Conservation (phyloP, 352 stramenopile genomes). For the Plasmopara muralis region DNA sequence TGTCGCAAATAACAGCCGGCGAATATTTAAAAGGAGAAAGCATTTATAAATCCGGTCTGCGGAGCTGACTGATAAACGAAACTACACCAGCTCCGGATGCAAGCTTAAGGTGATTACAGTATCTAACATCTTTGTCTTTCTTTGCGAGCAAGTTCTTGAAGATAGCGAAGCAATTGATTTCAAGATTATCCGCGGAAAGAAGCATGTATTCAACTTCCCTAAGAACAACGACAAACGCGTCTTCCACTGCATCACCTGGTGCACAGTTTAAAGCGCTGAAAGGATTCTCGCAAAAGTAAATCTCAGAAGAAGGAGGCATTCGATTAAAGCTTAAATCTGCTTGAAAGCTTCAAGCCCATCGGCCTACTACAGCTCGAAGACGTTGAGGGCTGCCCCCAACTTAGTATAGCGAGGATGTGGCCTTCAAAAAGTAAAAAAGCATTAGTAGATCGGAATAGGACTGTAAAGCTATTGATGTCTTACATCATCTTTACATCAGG, state of each 20-base stretch:
- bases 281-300: constrained; percentile 6
- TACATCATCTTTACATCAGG: constrained; percentile 1
- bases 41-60: constrained; percentile 10
- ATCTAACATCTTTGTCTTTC: constrained; percentile 15
- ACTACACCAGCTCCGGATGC: constrained; percentile 9
- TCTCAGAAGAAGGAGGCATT: constrained; percentile 7
- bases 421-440: neutral
- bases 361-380: constrained; percentile 7
- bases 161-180: constrained; percentile 3
- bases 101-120: constrained; percentile 12
- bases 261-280: constrained; percentile 1
- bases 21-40: constrained; percentile 10
- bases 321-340: neutral
- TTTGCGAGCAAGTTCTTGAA: constrained; percentile 13
- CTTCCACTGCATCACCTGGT: constrained; percentile 8
- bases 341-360: constrained; percentile 5
- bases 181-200: neutral
- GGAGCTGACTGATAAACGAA: constrained; percentile 16
- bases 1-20: constrained; percentile 10
- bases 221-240: neutral
- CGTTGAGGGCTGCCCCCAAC: constrained; percentile 5
- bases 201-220: neutral
- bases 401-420: constrained; percentile 2
- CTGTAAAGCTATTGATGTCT: neutral
- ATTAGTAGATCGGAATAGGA: neutral